Base-by-base conservation (phyloP, 2,329 filamentous ascomycete species). In the Sporothrix mexicana region DNA sequence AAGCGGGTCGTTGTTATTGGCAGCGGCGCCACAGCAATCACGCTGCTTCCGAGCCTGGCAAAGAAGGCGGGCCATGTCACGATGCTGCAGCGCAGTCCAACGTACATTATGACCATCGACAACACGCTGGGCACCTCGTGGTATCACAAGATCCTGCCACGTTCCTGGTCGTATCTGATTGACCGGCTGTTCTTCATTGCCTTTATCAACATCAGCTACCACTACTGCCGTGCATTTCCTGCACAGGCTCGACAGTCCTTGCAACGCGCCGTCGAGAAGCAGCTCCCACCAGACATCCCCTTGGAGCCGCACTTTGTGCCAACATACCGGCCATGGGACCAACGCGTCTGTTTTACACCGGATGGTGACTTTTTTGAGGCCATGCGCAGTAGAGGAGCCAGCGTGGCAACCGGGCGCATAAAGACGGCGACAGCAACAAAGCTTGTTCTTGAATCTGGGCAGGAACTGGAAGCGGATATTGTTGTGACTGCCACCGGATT, bases 21-120 rank as follows among this genome's bases (percentile, higher is more conserved):
- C 13, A 91, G 88, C 25, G 93, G 93, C 7, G 93, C 93, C 1
- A 96, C 93, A 0, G 91, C 93, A 5, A 82, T 95, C 68, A 95
- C 93, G 0, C 84, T 97, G 0, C 79, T 96, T 1, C 93, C 93
- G 0, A 87, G 85, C 62, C 82, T 96, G 69, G 88, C 89, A 0
- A 82, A 92, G 59, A 88, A 86, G 55, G 92, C 91, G 3, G 82
- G 81, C 7, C 86, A 87, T 13, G 89, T 94, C 51, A 95, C 92
- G 0, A 93, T 95, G 88, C 85, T 97, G 1, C 93, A 96, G 81
- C 88, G 93, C 71, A 93, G 90, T 57, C 93, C 93, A 0, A 87
- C 86, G 0, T 94, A 93, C 77, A 85, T 95, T 72, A 77, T 91
- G 53, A 83, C 86, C 17, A 76, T 89, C 0, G 81, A 85, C 0